Evolutionary conservation across 305 asterid species (phyloP), one percentile per base, ranked within the genome.

Genomic region (Fraxinus nigra): DNA sequence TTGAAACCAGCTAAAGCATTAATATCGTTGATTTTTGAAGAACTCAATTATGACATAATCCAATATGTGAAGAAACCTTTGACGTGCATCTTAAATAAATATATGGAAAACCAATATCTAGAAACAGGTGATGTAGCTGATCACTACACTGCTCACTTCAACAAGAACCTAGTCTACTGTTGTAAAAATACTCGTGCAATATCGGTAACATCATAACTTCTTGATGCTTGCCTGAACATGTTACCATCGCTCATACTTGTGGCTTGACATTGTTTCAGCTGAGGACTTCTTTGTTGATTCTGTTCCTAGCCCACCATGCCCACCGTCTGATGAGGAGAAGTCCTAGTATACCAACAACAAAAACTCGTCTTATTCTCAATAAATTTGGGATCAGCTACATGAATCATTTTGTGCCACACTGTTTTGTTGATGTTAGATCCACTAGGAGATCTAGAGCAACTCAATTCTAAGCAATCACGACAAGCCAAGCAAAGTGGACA

Each of bases 271-370:
- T 84, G 76, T 87, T 89, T 86, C 91, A 92, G 98, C 87, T 76
- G 98, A 93, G 89, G 99, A 95, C 91, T 95, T 95, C 90, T 94
- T 95, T 59, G 97, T 91, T 35, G 99, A 95, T 87, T 88, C 98
- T 1, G 88, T 89, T 26, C 97, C 94, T 0, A 91, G 89, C 76
- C 92, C 86, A 37, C 85, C 89, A 51, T 82, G 93, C 82, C 88
- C 85, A 11, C 94, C 89, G 72, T 91, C 98, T 1, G 98, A 94
- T 77, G 99, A 95, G 87, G 99, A 93, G 84, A 93, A 87, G 85
- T 80, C 95, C 13, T 90, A 92, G 93, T 76, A 81, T 85, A 43
- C 51, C 16, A 40, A 85, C 84, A 69, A 30, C 22, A 67, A 13
- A 67, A 67, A 26, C 38, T 30, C 0, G 75, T 32, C 38, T 30